Percentiles rank a stretch among this genome's conserved stretches.
Evolutionary conservation across 345 rosid species (phyloP).

Genomic region (Syzygium jambos): DNA sequence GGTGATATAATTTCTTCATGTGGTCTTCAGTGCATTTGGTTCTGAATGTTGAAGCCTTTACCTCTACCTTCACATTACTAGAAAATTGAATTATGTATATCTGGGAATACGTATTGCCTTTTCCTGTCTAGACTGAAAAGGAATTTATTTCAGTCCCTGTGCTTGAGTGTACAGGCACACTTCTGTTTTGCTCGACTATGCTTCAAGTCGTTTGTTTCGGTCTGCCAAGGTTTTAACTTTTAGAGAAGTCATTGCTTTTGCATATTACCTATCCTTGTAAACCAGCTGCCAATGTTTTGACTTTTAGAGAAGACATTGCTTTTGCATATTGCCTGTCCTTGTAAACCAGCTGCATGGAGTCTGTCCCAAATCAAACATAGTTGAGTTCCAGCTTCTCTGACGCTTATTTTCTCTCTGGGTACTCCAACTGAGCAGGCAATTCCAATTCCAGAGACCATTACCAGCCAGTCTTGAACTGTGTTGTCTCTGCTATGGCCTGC

Average conservation of each 20-base stretch:
- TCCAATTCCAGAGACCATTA: constrained; percentile 5
- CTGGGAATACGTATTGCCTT: background rate
- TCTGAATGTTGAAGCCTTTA: background rate
- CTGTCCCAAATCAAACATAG: background rate
- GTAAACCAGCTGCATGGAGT: background rate
- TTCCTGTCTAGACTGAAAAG: background rate
- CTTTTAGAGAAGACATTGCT: background rate
- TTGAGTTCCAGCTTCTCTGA: background rate
- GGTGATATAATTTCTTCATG: background rate
- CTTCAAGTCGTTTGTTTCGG: background rate
- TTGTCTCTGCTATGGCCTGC: background rate
- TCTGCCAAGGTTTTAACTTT: background rate
- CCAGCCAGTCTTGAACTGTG: background rate
- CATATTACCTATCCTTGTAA: too few relatives aligned
- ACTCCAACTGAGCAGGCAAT: constrained; percentile 4
- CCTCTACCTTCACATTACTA: background rate
- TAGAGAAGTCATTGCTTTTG: background rate
- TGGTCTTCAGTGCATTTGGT: background rate
- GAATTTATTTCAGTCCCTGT: background rate
- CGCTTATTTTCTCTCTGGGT: background rate
- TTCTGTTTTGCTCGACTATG: background rate
- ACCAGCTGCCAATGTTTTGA: background rate
- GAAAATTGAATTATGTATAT: background rate
- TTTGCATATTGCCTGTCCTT: background rate
- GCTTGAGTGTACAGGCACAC: background rate